These are phyloP conservation scores for Domatiomyces globalis DNA, from an alignment of 2,329 filamentous ascomycete species.

Conservation along the genomic window DNA sequence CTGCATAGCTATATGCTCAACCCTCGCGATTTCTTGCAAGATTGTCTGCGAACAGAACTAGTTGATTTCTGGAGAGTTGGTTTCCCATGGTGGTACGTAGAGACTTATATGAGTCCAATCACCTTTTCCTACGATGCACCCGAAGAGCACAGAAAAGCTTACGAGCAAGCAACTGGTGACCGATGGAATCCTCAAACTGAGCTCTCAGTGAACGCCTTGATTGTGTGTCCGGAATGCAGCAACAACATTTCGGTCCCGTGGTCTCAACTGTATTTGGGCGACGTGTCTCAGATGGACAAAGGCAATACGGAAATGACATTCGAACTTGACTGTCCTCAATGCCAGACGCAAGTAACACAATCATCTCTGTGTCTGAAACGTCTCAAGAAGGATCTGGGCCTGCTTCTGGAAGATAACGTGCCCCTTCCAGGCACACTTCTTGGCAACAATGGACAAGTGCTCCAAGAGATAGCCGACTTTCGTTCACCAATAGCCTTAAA, in stretches of 20 bases:
- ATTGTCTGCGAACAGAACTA: conserved; percentile 48
- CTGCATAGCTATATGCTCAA: conserved; percentile 72
- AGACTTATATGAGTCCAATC: background rate
- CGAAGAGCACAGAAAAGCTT: background rate
- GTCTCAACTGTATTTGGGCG: background rate
- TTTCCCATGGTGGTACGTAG: conserved; percentile 46
- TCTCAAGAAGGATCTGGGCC: too few species aligned
- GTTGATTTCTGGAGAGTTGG: conserved; percentile 45
- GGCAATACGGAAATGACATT: background rate
- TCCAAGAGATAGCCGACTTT: too few species aligned
- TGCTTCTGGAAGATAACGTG: too few species aligned
- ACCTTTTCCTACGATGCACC: background rate
- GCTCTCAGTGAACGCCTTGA: too few species aligned
- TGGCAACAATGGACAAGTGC: too few species aligned
- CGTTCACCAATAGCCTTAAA: too few species aligned
- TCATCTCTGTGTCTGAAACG: too few species aligned
- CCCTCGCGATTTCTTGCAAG: conserved; percentile 58
- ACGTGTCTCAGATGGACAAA: background rate
- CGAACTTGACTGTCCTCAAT: background rate
- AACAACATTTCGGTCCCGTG: background rate
- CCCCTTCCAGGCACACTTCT: too few species aligned
- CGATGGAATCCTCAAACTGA: too few species aligned
- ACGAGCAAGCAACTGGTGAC: too few species aligned
- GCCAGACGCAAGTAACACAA: background rate
- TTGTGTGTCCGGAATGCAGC: background rate